phyloP scores from a whole-genome alignment of 441 rosid species.

The Biscutella laevigata region DNA sequence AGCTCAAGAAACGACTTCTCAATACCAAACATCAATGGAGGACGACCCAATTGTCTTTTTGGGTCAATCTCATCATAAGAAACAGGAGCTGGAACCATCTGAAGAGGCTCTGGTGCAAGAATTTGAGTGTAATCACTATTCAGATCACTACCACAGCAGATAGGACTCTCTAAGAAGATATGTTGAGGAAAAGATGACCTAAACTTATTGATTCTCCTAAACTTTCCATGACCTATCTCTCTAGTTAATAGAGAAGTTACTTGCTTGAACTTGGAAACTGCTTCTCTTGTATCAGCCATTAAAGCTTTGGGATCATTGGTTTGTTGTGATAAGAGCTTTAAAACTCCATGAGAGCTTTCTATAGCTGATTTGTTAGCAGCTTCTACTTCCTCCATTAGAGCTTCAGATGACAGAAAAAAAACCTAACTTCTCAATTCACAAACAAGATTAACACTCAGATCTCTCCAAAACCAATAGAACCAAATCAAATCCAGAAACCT shows the following conservation, averaged over 20 bases:
- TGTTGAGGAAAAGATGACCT: constrained; percentile 38
- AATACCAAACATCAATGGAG: constrained; percentile 19
- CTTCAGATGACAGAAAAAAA: constrained; percentile 3
- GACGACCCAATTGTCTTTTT: constrained; percentile 24
- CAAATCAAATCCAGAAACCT: constrained; percentile 6
- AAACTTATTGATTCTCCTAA: constrained; percentile 37
- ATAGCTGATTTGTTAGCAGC: constrained; percentile 50
- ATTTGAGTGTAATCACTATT: constrained; percentile 27
- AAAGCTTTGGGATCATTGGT: constrained; percentile 36
- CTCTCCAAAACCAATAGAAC: constrained; percentile 9
- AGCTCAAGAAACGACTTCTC: constrained; percentile 34
- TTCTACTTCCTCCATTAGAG: constrained; percentile 51
- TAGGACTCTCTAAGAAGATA: constrained; percentile 44
- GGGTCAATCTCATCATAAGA: constrained; percentile 26
- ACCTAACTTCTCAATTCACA: constrained; percentile 1
- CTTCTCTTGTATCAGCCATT: constrained; percentile 38
- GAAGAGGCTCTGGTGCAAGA: constrained; percentile 56
- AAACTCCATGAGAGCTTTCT: constrained; percentile 51
- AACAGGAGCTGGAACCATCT: constrained; percentile 41
- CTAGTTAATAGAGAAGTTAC: constrained; percentile 45
- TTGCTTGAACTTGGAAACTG: constrained; percentile 42
- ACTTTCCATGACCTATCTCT: constrained; percentile 42
- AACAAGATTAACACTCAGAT: constrained; percentile 14
- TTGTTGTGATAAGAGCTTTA: constrained; percentile 34
- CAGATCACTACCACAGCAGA: constrained; percentile 4